phyloP scores from a whole-genome alignment of 2,329 filamentous ascomycete species.

The Fusarium transvaalense region DNA sequence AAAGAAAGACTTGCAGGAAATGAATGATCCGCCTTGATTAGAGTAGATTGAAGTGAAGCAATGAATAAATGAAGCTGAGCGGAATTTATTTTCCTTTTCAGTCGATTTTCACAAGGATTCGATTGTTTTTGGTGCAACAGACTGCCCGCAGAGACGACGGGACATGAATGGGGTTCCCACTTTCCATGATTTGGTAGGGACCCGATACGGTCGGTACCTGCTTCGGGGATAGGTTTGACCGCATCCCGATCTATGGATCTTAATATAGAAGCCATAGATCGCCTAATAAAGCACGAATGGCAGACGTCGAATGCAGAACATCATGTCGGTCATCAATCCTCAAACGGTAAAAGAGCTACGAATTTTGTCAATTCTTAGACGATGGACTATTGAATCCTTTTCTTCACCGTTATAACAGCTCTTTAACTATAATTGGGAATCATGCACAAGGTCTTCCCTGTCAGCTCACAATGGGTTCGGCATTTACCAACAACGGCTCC shows the following conservation, averaged over 20 bases:
- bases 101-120: conserved; percentile 30
- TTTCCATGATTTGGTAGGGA: conserved; percentile 5
- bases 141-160: conserved; percentile 5
- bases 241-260: conserved; percentile 32
- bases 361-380: background rate
- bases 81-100: conserved; percentile 7
- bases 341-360: conserved; percentile 2
- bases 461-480: conserved; percentile 32
- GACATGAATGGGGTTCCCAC: conserved; percentile 8
- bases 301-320: conserved; percentile 17
- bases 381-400: background rate
- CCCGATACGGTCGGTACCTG: conserved; percentile 21
- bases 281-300: background rate
- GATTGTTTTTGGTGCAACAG: conserved; percentile 38
- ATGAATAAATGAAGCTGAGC: conserved; percentile 3
- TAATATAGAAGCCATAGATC: conserved; percentile 5
- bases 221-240: conserved; percentile 46
- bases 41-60: background rate
- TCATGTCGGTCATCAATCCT: conserved; percentile 20
- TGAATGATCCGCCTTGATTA: background rate
- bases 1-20: conserved; percentile 6
- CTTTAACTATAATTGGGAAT: background rate
- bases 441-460: conserved; percentile 28
- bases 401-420: background rate
- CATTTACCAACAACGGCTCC: conserved; percentile 26